Base-by-base conservation (phyloP, 768 basidiomycete genomes). In the Asterophora parasitica region DNA sequence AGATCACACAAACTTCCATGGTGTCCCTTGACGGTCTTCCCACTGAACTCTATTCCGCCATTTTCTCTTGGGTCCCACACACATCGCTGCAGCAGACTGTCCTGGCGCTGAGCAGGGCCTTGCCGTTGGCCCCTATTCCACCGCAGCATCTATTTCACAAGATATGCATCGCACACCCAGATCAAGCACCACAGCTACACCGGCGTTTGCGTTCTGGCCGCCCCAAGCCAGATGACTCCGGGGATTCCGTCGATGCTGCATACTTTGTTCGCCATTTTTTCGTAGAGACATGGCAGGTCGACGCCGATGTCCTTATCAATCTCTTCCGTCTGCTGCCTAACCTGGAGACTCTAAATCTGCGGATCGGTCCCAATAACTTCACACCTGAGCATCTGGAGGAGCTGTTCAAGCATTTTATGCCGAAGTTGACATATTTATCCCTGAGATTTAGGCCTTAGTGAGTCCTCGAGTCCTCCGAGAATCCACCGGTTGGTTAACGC, bases 361-460 rank as follows among this genome's bases (percentile, higher is more conserved):
- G 80, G 62, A 72, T 94, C 51, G 93, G 92, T 0, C 82, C 89
- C 0, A 74, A 64, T 33, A 81, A 82, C 51, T 92, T 92, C 61
- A 62, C 81, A 0, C 92, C 92, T 2, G 90, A 93, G 54, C 87
- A 92, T 63, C 62, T 93, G 42, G 82, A 85, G 52, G 83, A 85
- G 42, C 71, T 92, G 40, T 65, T 75, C 39, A 61, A 70, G 46
- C 64, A 69, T 23, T 79, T 82, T 4, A 67, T 77, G 44, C 58
- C 63, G 10, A 57, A 53, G 0, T 55, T 95, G 52, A 54, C 64
- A 31, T 70, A 70, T 52, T 66, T 94, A 12, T 76, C 80, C 4
- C 60, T 95, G 44, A 69, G 85, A 50, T 94, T 95, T 65, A 76
- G 85, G 46, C 92, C 92, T 3, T 94, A 93, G 85, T 88, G 61